A percentile compares a stretch with the other conserved stretches of the same genome.
phyloP scores from a whole-genome alignment of 2,329 filamentous ascomycete species.

The Cordyceps tenuipes region DNA sequence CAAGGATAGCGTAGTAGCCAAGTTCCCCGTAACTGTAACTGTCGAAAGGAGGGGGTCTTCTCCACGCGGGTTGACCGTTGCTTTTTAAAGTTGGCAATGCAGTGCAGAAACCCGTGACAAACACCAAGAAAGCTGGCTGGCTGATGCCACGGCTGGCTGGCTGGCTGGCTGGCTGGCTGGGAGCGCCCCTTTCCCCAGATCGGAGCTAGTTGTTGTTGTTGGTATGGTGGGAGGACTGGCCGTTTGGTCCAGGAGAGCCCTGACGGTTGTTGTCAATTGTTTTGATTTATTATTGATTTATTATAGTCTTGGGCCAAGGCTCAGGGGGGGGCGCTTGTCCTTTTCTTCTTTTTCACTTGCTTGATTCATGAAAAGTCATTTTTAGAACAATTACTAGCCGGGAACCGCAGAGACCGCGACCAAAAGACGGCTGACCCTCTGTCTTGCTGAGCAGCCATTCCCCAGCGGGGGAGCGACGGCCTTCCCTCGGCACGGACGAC shows the following conservation, averaged over 20 bases:
- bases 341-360: background rate
- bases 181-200: conserved; percentile 6
- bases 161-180: too few species aligned
- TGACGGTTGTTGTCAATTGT: background rate
- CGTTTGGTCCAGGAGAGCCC: too few species aligned
- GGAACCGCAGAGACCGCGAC: background rate
- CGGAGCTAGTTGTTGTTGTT: conserved; percentile 1
- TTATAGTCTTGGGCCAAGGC: background rate
- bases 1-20: background rate
- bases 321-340: background rate
- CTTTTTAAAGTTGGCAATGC: background rate
- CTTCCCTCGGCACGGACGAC: conserved; percentile 9
- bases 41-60: background rate
- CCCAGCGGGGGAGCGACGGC: background rate
- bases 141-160: background rate
- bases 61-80: background rate
- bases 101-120: background rate
- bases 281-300: too few species aligned
- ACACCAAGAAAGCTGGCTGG: background rate
- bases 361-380: background rate
- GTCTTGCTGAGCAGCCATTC: background rate
- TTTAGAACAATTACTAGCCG: background rate
- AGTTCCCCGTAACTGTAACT: background rate
- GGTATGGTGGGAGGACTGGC: too few species aligned
- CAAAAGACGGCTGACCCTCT: background rate